Conservation (phyloP, 1,284 basidiomycete species). For the Sporisorium sorghi region DNA sequence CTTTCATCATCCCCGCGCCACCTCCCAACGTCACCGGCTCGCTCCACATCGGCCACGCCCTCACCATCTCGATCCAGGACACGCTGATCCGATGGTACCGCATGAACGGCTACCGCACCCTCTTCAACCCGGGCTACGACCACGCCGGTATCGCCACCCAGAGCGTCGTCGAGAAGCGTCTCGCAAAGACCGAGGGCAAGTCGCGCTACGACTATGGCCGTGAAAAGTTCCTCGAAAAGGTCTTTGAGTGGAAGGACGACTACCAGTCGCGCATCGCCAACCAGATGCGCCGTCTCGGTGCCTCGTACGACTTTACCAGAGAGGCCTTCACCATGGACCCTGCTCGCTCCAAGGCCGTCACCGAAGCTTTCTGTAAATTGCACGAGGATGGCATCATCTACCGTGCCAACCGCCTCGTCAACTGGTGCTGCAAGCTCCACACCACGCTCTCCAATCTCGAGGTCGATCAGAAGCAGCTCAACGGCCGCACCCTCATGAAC, state of each 20-base stretch:
- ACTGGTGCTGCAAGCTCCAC: conserved; percentile 97
- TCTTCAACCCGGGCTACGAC: conserved; percentile 95
- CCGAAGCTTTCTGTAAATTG: conserved; percentile 89
- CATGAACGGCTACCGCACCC: conserved; percentile 91
- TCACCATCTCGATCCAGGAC: conserved; percentile 94
- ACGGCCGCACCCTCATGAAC: conserved; percentile 85
- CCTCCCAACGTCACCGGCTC: conserved; percentile 99
- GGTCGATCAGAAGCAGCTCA: conserved; percentile 94
- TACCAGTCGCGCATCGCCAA: conserved; percentile 91
- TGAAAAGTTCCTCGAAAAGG: conserved; percentile 89
- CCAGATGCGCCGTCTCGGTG: conserved; percentile 89
- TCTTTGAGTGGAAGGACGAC: conserved; percentile 97
- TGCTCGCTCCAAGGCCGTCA: conserved; percentile 77
- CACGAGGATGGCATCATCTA: conserved; percentile 95
- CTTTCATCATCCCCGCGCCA: conserved; percentile 89
- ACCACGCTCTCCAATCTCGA: conserved; percentile 97
- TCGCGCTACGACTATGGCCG: conserved; percentile 93
- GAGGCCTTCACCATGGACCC: conserved; percentile 96
- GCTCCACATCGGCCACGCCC: conserved; percentile 94
- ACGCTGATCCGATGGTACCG: conserved; percentile 70
- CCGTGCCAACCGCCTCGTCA: conserved; percentile 95
- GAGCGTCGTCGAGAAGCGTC: conserved; percentile 93
- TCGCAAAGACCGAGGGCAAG: conserved; percentile 85
- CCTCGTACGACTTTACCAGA: conserved; percentile 92
- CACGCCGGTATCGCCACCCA: conserved; percentile 99